phyloP scores from a whole-genome alignment of 225 moss, liverwort and hornwort genomes.

The Lunularia cruciata region DNA sequence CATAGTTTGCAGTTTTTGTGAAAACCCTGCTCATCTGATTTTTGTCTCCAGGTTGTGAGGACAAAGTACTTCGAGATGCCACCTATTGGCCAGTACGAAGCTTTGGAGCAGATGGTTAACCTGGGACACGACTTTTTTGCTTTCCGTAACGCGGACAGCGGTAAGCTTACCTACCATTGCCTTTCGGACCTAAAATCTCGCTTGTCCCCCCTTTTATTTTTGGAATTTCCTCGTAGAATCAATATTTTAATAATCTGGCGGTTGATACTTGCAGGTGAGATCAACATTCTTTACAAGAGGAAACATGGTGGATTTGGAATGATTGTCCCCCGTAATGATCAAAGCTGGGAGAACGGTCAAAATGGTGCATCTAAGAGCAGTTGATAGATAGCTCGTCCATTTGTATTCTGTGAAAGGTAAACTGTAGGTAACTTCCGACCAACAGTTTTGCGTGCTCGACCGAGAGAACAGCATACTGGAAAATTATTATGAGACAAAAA shows the following conservation, averaged over 20 bases:
- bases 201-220: too few species aligned
- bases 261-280: slow-evolving; percentile 56
- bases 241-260: too few species aligned
- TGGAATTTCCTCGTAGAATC: too few species aligned
- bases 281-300: slow-evolving; percentile 90
- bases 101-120: slow-evolving; percentile 77
- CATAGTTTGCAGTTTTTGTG: too few species aligned
- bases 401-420: not conserved
- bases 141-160: slow-evolving; percentile 77
- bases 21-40: too few species aligned
- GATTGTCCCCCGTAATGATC: slow-evolving; percentile 79
- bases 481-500: not conserved
- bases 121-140: slow-evolving; percentile 87
- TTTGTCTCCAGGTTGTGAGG: slow-evolving; percentile 60
- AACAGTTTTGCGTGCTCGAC: not conserved
- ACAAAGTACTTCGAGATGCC: slow-evolving; percentile 96
- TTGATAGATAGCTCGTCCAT: not conserved
- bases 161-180: slow-evolving; percentile 39
- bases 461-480: not conserved
- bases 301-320: slow-evolving; percentile 86
- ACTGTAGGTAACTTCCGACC: not conserved
- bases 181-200: not conserved
- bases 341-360: slow-evolving; percentile 55
- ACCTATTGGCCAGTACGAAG: slow-evolving; percentile 74
- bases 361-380: slow-evolving; percentile 54